A percentile compares a stretch with the other conserved stretches of the same genome.
phyloP scores from a whole-genome alignment of 495 filamentous ascomycete species.

The Aspergillus funiculosus region DNA sequence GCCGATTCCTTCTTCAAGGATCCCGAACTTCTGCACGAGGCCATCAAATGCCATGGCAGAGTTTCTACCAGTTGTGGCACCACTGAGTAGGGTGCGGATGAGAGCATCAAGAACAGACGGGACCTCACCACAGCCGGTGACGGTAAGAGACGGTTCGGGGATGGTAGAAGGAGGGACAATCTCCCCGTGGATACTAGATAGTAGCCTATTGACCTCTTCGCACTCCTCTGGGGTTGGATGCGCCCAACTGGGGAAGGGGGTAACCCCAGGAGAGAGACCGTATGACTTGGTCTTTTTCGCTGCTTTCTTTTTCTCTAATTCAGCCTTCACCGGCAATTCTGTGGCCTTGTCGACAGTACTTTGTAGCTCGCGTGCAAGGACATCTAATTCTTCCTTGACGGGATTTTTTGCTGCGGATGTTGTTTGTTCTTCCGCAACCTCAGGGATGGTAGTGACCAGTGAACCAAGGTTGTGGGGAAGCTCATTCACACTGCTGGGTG shows the following conservation, averaged over 20 bases:
- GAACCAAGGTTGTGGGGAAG: slow-evolving; percentile 44
- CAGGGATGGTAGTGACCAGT: not conserved
- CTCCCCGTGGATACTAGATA: slow-evolving; percentile 62
- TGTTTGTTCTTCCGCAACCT: slow-evolving; percentile 14
- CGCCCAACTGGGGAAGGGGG: slow-evolving; percentile 64
- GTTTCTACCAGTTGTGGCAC: slow-evolving; percentile 62
- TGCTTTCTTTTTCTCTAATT: slow-evolving; percentile 12
- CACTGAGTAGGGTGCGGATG: slow-evolving; percentile 73
- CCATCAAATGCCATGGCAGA: slow-evolving; percentile 65
- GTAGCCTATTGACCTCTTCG: slow-evolving; percentile 62
- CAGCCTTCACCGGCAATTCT: not conserved
- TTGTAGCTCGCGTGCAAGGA: slow-evolving; percentile 16
- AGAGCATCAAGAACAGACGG: slow-evolving; percentile 87
- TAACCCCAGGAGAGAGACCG: slow-evolving; percentile 38
- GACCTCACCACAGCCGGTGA: slow-evolving; percentile 89
- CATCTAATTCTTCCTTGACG: slow-evolving; percentile 8
- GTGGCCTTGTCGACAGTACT: slow-evolving; percentile 21
- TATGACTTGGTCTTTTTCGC: slow-evolving; percentile 30
- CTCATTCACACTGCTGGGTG: slow-evolving; percentile 20
- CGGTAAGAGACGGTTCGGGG: slow-evolving; percentile 68
- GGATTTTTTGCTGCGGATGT: slow-evolving; percentile 11
- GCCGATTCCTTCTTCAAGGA: slow-evolving; percentile 52
- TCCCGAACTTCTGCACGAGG: slow-evolving; percentile 64
- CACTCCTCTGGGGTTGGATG: slow-evolving; percentile 69
- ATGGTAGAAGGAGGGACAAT: slow-evolving; percentile 60